These are phyloP conservation scores for Blastobotrys petasosporus DNA, from an alignment of 1,139 yeast genomes.

Conservation along the genomic window DNA sequence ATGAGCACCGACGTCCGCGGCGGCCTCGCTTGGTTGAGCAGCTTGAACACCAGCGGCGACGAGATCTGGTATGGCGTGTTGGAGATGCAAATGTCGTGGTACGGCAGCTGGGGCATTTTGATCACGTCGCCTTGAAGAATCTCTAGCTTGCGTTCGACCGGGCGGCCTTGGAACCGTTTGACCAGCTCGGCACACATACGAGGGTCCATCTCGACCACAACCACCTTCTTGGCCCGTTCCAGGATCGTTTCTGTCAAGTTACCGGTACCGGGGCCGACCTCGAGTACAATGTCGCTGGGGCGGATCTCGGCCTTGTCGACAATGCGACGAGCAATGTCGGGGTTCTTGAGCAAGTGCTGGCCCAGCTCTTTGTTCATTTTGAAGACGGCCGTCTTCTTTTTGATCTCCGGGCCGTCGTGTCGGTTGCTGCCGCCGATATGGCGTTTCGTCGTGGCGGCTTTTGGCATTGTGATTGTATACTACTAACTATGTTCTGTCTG, in stretches of 20 bases:
- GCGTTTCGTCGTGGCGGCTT: conserved; percentile 8
- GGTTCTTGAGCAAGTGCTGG: conserved; percentile 94
- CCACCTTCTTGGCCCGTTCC: conserved; percentile 85
- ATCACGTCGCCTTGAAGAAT: conserved; percentile 92
- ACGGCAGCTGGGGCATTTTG: conserved; percentile 82
- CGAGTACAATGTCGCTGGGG: conserved; percentile 89
- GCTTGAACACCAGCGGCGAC: conserved; percentile 89
- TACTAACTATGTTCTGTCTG: neutral
- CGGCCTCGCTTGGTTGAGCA: conserved; percentile 85
- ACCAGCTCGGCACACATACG: conserved; percentile 98
- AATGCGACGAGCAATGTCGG: conserved; percentile 94
- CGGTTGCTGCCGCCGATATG: conserved; percentile 5
- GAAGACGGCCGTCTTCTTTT: conserved; percentile 56
- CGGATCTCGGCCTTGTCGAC: conserved; percentile 92
- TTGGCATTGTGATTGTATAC: conserved; percentile 2
- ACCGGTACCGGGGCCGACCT: conserved; percentile 99
- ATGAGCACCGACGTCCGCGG: conserved; percentile 92
- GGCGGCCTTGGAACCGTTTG: conserved; percentile 95
- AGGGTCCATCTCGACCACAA: conserved; percentile 98
- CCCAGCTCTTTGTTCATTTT: conserved; percentile 95
- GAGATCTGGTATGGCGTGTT: conserved; percentile 98
- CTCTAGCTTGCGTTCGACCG: conserved; percentile 84
- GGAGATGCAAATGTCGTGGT: conserved; percentile 92
- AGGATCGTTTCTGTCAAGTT: conserved; percentile 87
- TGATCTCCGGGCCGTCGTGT: neutral